Evolutionary conservation across 1,139 yeast species (phyloP).

Genomic region (Torulaspora globosa): DNA sequence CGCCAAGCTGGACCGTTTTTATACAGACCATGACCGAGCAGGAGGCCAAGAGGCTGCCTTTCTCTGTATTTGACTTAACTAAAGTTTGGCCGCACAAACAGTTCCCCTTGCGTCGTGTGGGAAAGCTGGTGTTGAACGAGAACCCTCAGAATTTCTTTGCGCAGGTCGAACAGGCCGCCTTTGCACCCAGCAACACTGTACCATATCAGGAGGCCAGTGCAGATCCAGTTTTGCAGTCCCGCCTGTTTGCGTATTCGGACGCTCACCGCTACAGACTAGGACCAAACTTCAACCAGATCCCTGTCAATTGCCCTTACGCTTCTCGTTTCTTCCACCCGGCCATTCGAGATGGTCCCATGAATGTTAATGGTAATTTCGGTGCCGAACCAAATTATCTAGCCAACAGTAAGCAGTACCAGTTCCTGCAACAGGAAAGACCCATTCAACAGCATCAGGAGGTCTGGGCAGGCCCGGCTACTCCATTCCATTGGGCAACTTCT

Average conservation of each 20-base stretch:
- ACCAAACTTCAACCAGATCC: conserved; percentile 58
- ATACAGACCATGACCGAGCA: conserved; percentile 65
- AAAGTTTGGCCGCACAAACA: conserved; percentile 58
- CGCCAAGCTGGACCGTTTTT: conserved; percentile 62
- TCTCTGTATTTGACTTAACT: conserved; percentile 66
- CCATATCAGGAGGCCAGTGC: conserved; percentile 59
- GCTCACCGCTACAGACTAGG: conserved; percentile 63
- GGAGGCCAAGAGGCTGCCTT: conserved; percentile 56
- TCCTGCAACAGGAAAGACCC: conserved; percentile 36
- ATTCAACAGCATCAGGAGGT: conserved; percentile 68
- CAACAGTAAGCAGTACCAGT: conserved; percentile 40
- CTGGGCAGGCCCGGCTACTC: conserved; percentile 84
- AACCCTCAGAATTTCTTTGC: conserved; percentile 56
- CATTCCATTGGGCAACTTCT: conserved; percentile 75
- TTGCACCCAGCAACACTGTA: conserved; percentile 56
- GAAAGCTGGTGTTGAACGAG: conserved; percentile 51
- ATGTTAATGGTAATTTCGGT: conserved; percentile 82
- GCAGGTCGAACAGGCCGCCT: conserved; percentile 57
- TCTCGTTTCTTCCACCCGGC: conserved; percentile 54
- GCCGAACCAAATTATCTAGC: conserved; percentile 75
- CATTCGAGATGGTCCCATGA: conserved; percentile 86
- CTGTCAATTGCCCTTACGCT: conserved; percentile 60
- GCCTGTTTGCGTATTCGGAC: conserved; percentile 57
- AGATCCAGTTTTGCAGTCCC: conserved; percentile 57
- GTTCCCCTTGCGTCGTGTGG: conserved; percentile 57